phyloP scores from a whole-genome alignment of 2,329 filamentous ascomycete genomes.

The Phialocephala subalpina region DNA sequence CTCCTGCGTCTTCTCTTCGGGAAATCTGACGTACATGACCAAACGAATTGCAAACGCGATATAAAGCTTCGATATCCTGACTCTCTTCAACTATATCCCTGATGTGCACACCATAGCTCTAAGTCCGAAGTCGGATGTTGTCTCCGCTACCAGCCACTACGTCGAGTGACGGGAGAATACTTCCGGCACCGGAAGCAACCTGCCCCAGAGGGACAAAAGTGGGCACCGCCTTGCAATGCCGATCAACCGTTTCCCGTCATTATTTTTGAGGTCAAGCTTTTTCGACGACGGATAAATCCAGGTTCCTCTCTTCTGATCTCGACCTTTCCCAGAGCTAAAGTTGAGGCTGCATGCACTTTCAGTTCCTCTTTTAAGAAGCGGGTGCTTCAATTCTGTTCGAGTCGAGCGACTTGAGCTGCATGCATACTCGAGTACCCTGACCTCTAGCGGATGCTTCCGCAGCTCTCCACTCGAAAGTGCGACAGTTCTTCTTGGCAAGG shows the following conservation, averaged over 20 bases:
- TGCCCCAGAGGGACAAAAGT: slow-evolving; percentile 8
- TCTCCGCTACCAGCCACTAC: neutral
- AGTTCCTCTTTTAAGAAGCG: neutral
- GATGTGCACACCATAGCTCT: too few species aligned
- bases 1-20: neutral
- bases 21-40: neutral
- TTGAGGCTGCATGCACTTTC: neutral
- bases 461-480: neutral
- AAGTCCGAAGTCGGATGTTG: neutral
- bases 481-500: neutral
- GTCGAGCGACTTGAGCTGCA: neutral
- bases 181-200: neutral
- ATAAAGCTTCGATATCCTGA: neutral
- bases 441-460: neutral
- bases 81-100: neutral
- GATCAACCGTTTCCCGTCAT: slow-evolving; percentile 1
- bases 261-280: slow-evolving; percentile 4
- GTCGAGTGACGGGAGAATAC: neutral
- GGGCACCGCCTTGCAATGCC: neutral
- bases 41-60: neutral
- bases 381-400: neutral
- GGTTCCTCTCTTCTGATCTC: neutral
- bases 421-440: too few species aligned
- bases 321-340: neutral
- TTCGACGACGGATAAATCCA: neutral